Evolutionary conservation across 306 rosid species (phyloP).

Genomic region (Coriaria nepalensis): DNA sequence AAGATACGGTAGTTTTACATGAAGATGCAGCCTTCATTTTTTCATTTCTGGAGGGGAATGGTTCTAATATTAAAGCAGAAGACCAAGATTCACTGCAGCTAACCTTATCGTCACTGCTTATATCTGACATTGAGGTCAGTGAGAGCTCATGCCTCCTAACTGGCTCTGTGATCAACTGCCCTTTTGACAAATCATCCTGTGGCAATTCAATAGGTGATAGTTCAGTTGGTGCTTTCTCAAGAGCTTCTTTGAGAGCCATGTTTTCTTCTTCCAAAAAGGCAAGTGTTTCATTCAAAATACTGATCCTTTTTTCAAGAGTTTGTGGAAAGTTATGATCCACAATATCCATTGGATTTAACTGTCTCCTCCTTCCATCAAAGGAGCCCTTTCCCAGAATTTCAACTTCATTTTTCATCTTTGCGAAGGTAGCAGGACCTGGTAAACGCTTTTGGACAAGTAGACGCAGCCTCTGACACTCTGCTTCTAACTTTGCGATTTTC

Average conservation of each 20-base stretch:
- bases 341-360: constrained; percentile 5
- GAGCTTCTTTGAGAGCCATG: constrained; percentile 43
- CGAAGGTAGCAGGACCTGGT: constrained; percentile 87
- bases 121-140: constrained; percentile 50
- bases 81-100: constrained; percentile 74
- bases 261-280: constrained; percentile 66
- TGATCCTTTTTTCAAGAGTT: constrained; percentile 30
- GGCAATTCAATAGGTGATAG: constrained; percentile 24
- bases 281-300: constrained; percentile 37
- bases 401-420: constrained; percentile 78
- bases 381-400: constrained; percentile 63
- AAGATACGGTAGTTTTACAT: constrained; percentile 36
- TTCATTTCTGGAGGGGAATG: constrained; percentile 45
- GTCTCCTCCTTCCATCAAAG: constrained; percentile 38
- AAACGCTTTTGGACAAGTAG: constrained; percentile 66
- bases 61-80: constrained; percentile 62
- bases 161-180: constrained; percentile 26
- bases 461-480: constrained; percentile 88
- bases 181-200: constrained; percentile 12
- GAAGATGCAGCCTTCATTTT: constrained; percentile 33
- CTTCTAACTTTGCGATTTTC: constrained; percentile 67
- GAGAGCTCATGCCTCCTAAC: constrained; percentile 35
- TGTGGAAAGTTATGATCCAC: constrained; percentile 32
- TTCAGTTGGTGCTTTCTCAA: too few species aligned
- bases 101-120: constrained; percentile 69